Evolutionary conservation across 2,329 filamentous ascomycete genomes (phyloP).

Genomic region (Metarhizium brunneum): DNA sequence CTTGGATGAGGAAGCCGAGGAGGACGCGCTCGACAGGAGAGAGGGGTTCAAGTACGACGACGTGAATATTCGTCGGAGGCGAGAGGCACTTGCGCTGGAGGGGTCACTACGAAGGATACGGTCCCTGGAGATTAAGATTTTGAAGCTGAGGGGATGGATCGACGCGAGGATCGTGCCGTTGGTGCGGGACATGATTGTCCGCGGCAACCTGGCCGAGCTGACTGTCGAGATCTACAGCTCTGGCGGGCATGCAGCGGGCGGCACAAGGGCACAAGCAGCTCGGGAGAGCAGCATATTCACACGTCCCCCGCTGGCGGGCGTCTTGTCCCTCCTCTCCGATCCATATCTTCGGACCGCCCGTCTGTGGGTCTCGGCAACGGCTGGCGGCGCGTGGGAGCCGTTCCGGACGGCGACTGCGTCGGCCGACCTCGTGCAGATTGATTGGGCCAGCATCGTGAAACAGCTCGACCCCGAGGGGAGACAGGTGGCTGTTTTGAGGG

Average conservation of each 20-base stretch:
- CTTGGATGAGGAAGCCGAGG: constrained; percentile 11
- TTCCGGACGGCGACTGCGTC: constrained; percentile 8
- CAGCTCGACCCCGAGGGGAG: neutral
- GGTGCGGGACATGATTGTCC: constrained; percentile 22
- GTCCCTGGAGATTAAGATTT: constrained; percentile 19
- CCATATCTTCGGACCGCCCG: constrained; percentile 32
- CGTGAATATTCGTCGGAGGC: too few relatives aligned
- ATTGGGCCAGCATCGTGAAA: constrained; percentile 1
- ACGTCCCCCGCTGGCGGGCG: constrained; percentile 21
- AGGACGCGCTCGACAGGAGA: constrained; percentile 3
- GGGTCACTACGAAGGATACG: constrained; percentile 17
- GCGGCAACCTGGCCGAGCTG: constrained; percentile 14
- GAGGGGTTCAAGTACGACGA: neutral
- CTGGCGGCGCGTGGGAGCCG: constrained; percentile 13
- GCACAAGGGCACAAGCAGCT: neutral
- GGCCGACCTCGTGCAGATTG: constrained; percentile 3
- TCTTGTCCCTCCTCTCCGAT: constrained; percentile 33
- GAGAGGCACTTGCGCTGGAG: constrained; percentile 12
- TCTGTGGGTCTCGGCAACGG: constrained; percentile 26
- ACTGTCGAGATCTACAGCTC: too few relatives aligned
- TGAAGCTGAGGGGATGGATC: constrained; percentile 23
- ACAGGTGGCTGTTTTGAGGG: neutral
- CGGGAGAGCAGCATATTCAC: constrained; percentile 9
- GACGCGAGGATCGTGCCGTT: constrained; percentile 18
- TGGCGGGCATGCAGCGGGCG: too few relatives aligned